Evolutionary conservation across 2,329 filamentous ascomycete species (phyloP).

Genomic region (Diplodia mutila): DNA sequence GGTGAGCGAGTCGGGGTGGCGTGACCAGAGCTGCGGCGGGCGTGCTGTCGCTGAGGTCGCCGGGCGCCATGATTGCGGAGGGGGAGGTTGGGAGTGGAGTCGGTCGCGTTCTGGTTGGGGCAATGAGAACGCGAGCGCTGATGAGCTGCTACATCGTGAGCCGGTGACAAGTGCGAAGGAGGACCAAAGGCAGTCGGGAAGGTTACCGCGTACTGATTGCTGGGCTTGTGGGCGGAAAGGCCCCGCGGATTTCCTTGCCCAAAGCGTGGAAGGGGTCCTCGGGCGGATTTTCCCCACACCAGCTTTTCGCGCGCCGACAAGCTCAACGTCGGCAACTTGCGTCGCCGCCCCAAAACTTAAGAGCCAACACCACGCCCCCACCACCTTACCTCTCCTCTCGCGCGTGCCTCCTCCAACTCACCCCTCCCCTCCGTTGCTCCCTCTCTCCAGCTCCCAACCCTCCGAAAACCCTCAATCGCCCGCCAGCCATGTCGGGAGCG

Average conservation of each 20-base stretch:
- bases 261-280: conserved; percentile 22
- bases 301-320: conserved; percentile 8
- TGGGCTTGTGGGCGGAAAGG: background rate
- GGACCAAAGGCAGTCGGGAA: background rate
- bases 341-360: conserved; percentile 4
- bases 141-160: background rate
- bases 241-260: conserved; percentile 14
- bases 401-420: background rate
- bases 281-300: conserved; percentile 20
- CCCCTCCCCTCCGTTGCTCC: background rate
- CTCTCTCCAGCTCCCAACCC: background rate
- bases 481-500: conserved; percentile 18
- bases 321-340: conserved; percentile 15
- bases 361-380: background rate
- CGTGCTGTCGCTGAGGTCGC: conserved; percentile 1
- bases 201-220: background rate
- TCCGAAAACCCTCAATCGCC: background rate
- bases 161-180: background rate
- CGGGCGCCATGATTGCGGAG: conserved; percentile 10
- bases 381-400: background rate
- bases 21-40: conserved; percentile 10
- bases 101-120: background rate
- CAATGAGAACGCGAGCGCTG: background rate
- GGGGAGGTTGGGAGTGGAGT: too few species aligned
- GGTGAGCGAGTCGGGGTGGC: background rate